Percentiles rank a stretch among this genome's conserved stretches.
These are phyloP conservation scores for Solanum ahanhuiri DNA, from an alignment of 257 asterid genomes.

Conservation along the genomic window DNA sequence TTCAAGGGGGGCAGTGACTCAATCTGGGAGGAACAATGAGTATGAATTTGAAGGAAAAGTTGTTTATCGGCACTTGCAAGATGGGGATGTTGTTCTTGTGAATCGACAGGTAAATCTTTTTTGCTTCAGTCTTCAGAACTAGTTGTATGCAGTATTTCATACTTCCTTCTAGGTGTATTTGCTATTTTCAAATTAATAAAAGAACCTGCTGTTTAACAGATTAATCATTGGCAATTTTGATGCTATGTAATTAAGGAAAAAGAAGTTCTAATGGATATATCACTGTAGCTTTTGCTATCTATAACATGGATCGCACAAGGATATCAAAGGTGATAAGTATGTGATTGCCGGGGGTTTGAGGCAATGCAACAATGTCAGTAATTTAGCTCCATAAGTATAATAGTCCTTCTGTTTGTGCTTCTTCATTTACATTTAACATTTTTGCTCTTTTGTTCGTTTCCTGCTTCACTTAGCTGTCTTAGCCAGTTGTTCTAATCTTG, in stretches of 20 bases:
- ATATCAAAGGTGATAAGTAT: background rate
- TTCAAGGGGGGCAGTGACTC: conserved; percentile 59
- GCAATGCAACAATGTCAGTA: background rate
- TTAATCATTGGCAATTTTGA: background rate
- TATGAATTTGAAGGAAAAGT: conserved; percentile 77
- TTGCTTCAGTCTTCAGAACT: background rate
- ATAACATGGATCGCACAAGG: background rate
- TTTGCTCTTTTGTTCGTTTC: background rate
- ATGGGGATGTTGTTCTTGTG: conserved; percentile 96
- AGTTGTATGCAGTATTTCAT: background rate
- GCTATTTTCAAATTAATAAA: background rate
- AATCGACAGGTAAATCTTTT: conserved; percentile 72
- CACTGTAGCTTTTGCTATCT: background rate
- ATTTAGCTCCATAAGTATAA: background rate
- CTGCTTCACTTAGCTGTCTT: background rate
- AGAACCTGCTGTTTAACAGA: background rate
- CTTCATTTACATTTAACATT: background rate
- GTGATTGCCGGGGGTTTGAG: background rate
- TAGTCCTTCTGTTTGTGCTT: background rate
- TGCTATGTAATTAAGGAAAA: background rate
- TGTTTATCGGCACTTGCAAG: conserved; percentile 85
- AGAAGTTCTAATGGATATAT: background rate
- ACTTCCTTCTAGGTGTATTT: background rate
- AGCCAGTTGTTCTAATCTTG: background rate
- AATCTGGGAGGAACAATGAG: conserved; percentile 49